These are phyloP conservation scores for Pogostemon cablin DNA, from an alignment of 257 asterid genomes.

Conservation along the genomic window DNA sequence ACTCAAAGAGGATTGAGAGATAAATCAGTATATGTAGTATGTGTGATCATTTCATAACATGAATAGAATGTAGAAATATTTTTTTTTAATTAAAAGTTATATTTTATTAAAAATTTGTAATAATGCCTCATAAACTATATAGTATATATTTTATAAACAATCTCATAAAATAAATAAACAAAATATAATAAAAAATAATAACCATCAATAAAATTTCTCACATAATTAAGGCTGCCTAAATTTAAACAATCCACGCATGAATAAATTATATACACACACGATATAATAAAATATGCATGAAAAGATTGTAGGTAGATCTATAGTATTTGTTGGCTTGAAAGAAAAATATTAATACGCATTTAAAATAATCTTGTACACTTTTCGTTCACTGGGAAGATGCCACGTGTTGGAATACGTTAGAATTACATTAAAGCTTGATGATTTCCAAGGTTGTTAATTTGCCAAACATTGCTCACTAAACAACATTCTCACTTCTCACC, in stretches of 20 bases:
- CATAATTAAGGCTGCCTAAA: no score
- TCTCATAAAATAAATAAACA: no score
- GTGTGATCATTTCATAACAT: no score
- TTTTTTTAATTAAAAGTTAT: neutral
- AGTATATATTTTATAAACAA: no score
- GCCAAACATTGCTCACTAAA: constrained; percentile 29
- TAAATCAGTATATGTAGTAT: no score
- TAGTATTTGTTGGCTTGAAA: constrained; percentile 34
- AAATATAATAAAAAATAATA: no score
- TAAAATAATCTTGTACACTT: constrained; percentile 22
- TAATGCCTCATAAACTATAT: no score
- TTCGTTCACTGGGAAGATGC: constrained; percentile 25
- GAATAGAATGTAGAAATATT: no score
- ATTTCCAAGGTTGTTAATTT: constrained; percentile 22
- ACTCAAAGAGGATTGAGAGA: no score
- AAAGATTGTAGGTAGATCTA: neutral
- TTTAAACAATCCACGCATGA: constrained; percentile 2
- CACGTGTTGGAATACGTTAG: constrained; percentile 36
- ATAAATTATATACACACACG: neutral
- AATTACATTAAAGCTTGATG: constrained; percentile 9
- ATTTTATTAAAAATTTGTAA: neutral
- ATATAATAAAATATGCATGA: neutral
- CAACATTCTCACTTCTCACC: neutral
- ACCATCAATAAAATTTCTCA: no score
- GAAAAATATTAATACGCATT: constrained; percentile 27